Conservation (phyloP, 768 basidiomycete species). For the Antrodiella citrinella region DNA sequence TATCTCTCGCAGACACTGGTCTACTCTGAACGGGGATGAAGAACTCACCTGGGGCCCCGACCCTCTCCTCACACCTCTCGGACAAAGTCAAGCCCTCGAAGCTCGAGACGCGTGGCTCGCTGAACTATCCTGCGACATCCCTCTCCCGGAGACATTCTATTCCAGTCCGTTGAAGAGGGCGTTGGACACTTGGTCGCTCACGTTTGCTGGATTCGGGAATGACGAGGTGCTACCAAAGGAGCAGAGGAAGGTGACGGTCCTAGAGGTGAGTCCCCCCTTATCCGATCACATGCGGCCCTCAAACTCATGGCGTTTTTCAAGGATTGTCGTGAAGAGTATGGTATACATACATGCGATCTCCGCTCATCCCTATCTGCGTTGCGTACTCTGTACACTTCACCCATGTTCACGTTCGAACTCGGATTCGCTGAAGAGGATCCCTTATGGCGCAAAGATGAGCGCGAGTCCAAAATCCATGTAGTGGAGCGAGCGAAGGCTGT, state of each 20-base stretch:
- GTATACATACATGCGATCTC: slow-evolving; percentile 66
- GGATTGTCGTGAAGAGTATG: slow-evolving; percentile 61
- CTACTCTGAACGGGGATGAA: slow-evolving; percentile 55
- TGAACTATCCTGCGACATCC: slow-evolving; percentile 29
- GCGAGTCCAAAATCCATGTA: slow-evolving; percentile 45
- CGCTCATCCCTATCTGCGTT: slow-evolving; percentile 46
- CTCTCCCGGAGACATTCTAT: slow-evolving; percentile 48
- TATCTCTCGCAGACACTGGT: slow-evolving; percentile 41
- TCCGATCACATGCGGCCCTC: not conserved
- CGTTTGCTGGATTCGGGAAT: slow-evolving; percentile 35
- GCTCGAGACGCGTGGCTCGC: slow-evolving; percentile 39
- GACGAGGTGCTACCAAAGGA: slow-evolving; percentile 9
- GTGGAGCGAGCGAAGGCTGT: slow-evolving; percentile 40
- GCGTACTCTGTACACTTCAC: slow-evolving; percentile 34
- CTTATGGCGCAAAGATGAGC: slow-evolving; percentile 44
- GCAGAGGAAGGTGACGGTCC: slow-evolving; percentile 29
- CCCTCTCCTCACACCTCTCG: slow-evolving; percentile 51
- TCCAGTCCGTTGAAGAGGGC: slow-evolving; percentile 60
- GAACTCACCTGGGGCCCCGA: slow-evolving; percentile 72
- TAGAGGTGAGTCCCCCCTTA: slow-evolving; percentile 40
- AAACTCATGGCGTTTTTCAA: slow-evolving; percentile 21
- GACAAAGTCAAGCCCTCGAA: slow-evolving; percentile 44
- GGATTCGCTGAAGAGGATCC: slow-evolving; percentile 57
- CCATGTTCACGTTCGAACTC: slow-evolving; percentile 41
- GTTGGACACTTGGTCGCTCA: slow-evolving; percentile 44